Base-by-base conservation (phyloP, 225 moss, liverwort and hornwort genomes). In the Asterella californica region DNA sequence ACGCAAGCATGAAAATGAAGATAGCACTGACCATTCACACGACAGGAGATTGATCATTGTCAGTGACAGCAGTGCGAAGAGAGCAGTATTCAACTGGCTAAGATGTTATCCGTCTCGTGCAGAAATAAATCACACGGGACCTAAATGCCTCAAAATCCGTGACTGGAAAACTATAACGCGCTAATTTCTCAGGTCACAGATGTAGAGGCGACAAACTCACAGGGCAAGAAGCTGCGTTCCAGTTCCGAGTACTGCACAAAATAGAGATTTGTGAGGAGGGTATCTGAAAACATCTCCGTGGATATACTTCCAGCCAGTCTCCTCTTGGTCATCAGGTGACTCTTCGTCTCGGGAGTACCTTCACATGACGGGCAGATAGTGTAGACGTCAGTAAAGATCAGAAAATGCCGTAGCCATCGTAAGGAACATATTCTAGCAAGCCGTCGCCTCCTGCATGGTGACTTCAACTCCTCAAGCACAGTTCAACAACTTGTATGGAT, bases 271-370 rank as follows among this genome's bases (percentile, higher is more conserved):
- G 72, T 88, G 81, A 7, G 91, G 84, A 63, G 94, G 96, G 78
- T 83, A 92, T 92, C 96, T 90, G 81, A 96, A 96, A 30, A 96
- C 94, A 84, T 96, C 96, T 70, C 96, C 96, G 70, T 96, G 96
- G 81, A 96, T 96, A 73, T 96, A 92, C 82, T 96, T 96, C 96
- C 94, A 96, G 48, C 96, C 94, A 21, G 96, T 96, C 87, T 94
- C 94, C 83, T 96, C 94, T 86, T 94, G 96, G 70, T 96, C 96
- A 79, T 94, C 96, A 22, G 89, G 88, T 38, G 84, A 80, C 87
- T 94, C 96, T 80, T 96, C 92, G 63, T 94, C 96, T 42, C 94
- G 91, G 48, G 96, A 96, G 81, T 96, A 95, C 80, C 95, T 95
- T 71, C 59, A 73, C 38, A 38, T 25, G 52, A 53, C 5, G 22